Evolutionary conservation across 768 basidiomycete species (phyloP).

Genomic region (Xanthoconium stramineum): DNA sequence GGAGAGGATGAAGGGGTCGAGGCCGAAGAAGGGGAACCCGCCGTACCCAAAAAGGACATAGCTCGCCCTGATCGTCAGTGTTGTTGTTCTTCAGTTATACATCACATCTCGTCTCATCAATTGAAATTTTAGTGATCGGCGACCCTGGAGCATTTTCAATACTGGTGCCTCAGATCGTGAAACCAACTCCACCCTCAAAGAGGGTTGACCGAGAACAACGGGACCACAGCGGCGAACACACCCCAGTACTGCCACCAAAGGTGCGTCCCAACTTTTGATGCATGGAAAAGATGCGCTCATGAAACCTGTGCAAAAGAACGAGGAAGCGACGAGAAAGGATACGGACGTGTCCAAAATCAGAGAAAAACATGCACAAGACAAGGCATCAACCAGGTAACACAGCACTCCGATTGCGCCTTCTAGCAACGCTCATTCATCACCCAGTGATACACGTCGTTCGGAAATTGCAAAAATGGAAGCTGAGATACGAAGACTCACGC

Average conservation of each 20-base stretch:
- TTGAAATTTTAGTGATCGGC: conserved; percentile 24
- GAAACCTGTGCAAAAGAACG: not conserved
- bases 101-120: not conserved
- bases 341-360: conserved; percentile 68
- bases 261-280: conserved; percentile 5
- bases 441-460: conserved; percentile 60
- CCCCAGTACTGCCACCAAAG: conserved; percentile 11
- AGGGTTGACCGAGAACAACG: conserved; percentile 3
- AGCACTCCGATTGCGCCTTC: not conserved
- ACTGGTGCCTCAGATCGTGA: conserved; percentile 6
- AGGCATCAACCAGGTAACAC: conserved; percentile 55
- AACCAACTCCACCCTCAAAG: not conserved
- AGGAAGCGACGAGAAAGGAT: conserved; percentile 24
- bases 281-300: not conserved
- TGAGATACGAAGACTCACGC: conserved; percentile 76
- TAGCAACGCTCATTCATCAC: not conserved
- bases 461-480: conserved; percentile 88
- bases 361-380: conserved; percentile 71
- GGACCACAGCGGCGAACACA: not conserved
- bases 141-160: conserved; percentile 7
- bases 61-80: conserved; percentile 78
- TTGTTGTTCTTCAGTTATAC: not conserved
- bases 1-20: conserved; percentile 67
- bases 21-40: conserved; percentile 52
- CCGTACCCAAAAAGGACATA: conserved; percentile 67